Base-by-base conservation (phyloP, 2,329 filamentous ascomycete genomes). In the Microdochium nivale region DNA sequence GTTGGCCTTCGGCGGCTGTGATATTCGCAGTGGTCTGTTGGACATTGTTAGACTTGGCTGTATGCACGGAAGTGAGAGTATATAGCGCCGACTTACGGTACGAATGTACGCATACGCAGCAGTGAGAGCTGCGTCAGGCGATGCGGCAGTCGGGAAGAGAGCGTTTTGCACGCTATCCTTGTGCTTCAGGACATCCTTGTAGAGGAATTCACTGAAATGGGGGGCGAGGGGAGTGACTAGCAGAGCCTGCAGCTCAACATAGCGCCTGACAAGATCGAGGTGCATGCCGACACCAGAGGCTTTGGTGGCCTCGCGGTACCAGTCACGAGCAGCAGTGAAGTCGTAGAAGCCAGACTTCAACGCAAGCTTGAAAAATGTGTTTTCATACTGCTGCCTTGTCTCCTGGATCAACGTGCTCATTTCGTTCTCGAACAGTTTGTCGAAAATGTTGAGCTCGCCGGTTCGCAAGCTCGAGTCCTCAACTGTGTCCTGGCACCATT, bases 191-290 rank as follows among this genome's bases (percentile, higher is more conserved):
- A 97, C 83, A 70, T 97, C 92, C 51, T 87, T 81, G 90, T 90
- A 97, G 65, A 99, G 83, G 70, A 95, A 87, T 66, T 99, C 94
- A 47, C 89, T 78, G 86, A 90, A 97, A 71, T 99, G 94, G 53
- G 94, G 92, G 2, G 92, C 86, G 56, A 97, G 84, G 49, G 90
- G 87, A 2, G 86, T 80, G 59, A 97, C 74, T 63, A 96, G 77
- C 49, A 95, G 78, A 47, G 88, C 84, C 69, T 96, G 92, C 21
- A 95, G 78, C 71, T 95, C 87, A 58, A 96, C 83, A 70, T 94
- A 99, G 59, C 85, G 81, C 60, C 81, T 72, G 30, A 92, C 78
- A 11, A 95, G 75, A 58, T 90, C 87, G 59, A 82, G 81, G 73
- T 97, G 91, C 86, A 97, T 92, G 61, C 87, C 85, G 56, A 94